Percentiles rank a stretch among this genome's conserved stretches.
Evolutionary conservation across 345 rosid genomes (phyloP).

Genomic region (Salix exigua): DNA sequence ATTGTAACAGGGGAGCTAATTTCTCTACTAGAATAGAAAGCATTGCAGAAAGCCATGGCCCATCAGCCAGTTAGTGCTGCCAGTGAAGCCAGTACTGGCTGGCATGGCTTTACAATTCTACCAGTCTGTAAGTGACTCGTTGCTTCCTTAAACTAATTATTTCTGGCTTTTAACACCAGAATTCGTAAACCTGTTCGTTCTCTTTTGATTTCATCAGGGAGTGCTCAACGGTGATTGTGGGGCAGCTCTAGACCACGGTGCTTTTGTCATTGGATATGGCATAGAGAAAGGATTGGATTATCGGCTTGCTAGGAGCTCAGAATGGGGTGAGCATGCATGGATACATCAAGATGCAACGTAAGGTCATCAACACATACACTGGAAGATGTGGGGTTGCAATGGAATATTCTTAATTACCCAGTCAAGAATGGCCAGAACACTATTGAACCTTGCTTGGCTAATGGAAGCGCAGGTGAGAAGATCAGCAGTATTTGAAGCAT

Average conservation of each 20-base stretch:
- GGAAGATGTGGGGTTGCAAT: conserved; percentile 31
- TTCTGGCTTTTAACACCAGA: neutral
- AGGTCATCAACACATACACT: neutral
- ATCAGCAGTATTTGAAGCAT: conserved; percentile 46
- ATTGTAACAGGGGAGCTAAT: too few species aligned
- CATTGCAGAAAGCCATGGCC: conserved; percentile 24
- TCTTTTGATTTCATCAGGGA: conserved; percentile 7
- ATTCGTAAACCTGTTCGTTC: neutral
- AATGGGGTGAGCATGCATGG: conserved; percentile 23
- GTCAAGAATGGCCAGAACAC: conserved; percentile 9
- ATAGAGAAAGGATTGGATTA: conserved; percentile 17
- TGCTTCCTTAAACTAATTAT: neutral
- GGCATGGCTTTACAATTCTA: conserved; percentile 24
- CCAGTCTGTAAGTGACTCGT: conserved; percentile 1
- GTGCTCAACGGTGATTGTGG: conserved; percentile 28
- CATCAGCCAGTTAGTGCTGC: conserved; percentile 29
- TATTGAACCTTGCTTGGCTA: neutral
- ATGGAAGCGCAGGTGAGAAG: neutral
- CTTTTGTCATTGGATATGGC: conserved; percentile 22
- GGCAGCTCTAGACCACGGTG: conserved; percentile 25
- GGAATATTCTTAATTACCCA: conserved; percentile 23
- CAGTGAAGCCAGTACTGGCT: conserved; percentile 20
- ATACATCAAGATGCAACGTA: conserved; percentile 23
- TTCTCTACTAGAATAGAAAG: neutral
- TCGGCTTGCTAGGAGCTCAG: conserved; percentile 25